Evolutionary conservation across 768 basidiomycete genomes (phyloP), one percentile per base, ranked within the genome.

Genomic region (Cystofilobasidium bisporidii): DNA sequence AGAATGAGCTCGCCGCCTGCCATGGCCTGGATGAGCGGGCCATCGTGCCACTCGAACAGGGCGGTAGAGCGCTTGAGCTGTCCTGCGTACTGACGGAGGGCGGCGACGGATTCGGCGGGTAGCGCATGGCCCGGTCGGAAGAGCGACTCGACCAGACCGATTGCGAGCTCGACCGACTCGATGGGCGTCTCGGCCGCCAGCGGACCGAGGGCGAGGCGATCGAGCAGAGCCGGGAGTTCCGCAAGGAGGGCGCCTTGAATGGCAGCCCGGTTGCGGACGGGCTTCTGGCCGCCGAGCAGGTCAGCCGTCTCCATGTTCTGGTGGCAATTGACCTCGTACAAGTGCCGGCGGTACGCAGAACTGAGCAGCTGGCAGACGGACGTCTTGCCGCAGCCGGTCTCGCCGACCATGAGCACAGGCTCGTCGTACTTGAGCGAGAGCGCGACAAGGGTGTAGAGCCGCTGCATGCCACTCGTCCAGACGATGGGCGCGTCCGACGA

Each of bases 291-390:
- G 24, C 96, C 96, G 61, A 98, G 89, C 28, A 99, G 80, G 75
- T 99, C 96, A 15, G 93, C 90, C 0, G 94, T 96, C 79, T 99
- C 96, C 32, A 93, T 98, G 74, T 96, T 97, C 77, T 96, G 92
- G 75, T 99, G 96, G 73, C 96, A 98, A 72, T 90, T 98, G 71
- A 99, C 83, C 5, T 85, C 81, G 71, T 86, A 79, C 32, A 99
- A 80, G 41, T 76, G 79, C 73, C 84, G 84, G 30, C 77, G 77
- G 28, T 83, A 78, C 1, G 84, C 84, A 53, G 86, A 82, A 0
- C 96, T 88, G 71, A 87, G 87, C 6, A 91, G 79, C 74, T 98
- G 91, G 74, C 94, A 97, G 47, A 97, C 87, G 0, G 94, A 96
- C 0, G 96, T 99, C 78, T 99, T 99, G 20, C 96, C 96, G 4